phyloP scores from a whole-genome alignment of 768 basidiomycete genomes.

The Strobilomyces dryophilus region DNA sequence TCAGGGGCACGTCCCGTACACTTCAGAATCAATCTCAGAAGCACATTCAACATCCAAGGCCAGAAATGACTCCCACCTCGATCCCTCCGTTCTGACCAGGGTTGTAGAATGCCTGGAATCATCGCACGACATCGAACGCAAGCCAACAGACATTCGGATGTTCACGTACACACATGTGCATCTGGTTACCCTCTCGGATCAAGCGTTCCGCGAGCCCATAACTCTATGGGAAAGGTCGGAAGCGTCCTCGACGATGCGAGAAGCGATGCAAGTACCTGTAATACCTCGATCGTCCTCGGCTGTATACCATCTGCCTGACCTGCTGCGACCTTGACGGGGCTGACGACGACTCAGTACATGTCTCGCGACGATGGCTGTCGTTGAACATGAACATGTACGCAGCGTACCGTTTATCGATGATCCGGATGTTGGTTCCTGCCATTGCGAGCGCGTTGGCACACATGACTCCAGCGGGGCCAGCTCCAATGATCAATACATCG shows the following conservation, averaged over 20 bases:
- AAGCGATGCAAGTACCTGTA: background rate
- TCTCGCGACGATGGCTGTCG: too few species aligned
- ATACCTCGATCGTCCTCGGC: conserved; percentile 42
- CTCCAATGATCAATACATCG: conserved; percentile 49
- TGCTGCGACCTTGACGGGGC: conserved; percentile 39
- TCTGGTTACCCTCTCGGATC: conserved; percentile 56
- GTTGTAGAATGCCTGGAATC: conserved; percentile 64
- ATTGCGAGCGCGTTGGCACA: conserved; percentile 51
- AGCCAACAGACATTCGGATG: background rate
- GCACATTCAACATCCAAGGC: background rate
- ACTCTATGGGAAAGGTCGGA: background rate
- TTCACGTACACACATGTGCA: conserved; percentile 58
- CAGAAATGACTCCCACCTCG: conserved; percentile 37
- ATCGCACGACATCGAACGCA: background rate
- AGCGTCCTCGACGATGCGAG: background rate
- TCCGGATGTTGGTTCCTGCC: conserved; percentile 40
- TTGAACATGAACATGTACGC: too few species aligned
- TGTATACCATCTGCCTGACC: conserved; percentile 43
- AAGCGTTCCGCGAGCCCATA: conserved; percentile 45
- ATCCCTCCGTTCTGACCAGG: conserved; percentile 56
- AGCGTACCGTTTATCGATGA: conserved; percentile 30
- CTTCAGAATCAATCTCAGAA: conserved; percentile 30
- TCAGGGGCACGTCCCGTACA: conserved; percentile 60
- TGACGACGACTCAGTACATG: conserved; percentile 9
- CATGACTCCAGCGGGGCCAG: conserved; percentile 60